A percentile compares a stretch with the other conserved stretches of the same genome.
Conservation (phyloP, 2,329 filamentous ascomycete species). For the Paracorniculantispora psalliotae region DNA sequence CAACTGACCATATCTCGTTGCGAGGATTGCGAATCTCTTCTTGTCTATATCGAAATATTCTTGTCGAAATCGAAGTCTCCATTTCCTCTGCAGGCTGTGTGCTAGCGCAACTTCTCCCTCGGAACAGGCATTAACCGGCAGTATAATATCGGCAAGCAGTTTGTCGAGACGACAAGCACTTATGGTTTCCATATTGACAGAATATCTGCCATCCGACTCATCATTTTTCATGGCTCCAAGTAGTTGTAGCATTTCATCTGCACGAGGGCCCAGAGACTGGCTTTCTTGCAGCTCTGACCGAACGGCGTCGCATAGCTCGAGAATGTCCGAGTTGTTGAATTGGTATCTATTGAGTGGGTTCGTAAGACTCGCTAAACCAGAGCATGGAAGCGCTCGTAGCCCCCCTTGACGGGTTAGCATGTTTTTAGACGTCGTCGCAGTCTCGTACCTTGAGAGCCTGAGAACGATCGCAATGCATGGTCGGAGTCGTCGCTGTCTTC, state of each 20-base stretch:
- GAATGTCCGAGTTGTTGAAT: slow-evolving; percentile 18
- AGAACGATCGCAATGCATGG: neutral
- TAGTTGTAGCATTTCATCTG: slow-evolving; percentile 34
- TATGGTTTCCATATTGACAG: slow-evolving; percentile 36
- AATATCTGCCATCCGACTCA: slow-evolving; percentile 29
- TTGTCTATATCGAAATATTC: slow-evolving; percentile 43
- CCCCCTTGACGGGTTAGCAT: neutral
- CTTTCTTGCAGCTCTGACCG: slow-evolving; percentile 31
- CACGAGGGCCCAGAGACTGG: slow-evolving; percentile 27
- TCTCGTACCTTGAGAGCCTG: neutral
- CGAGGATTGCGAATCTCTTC: slow-evolving; percentile 32
- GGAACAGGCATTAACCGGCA: slow-evolving; percentile 18
- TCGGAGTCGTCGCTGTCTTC: neutral
- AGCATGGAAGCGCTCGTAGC: neutral
- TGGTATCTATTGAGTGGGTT: slow-evolving; percentile 8
- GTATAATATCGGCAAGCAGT: slow-evolving; percentile 35
- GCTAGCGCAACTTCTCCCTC: slow-evolving; percentile 25
- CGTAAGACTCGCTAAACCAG: slow-evolving; percentile 2
- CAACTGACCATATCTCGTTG: slow-evolving; percentile 31
- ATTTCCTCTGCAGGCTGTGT: slow-evolving; percentile 33
- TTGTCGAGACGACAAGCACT: slow-evolving; percentile 37
- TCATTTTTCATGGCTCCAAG: slow-evolving; percentile 34
- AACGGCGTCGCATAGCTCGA: slow-evolving; percentile 39
- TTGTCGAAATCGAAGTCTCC: slow-evolving; percentile 41
- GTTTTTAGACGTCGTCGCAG: too few relatives aligned